Percentiles rank a stretch among this genome's conserved stretches.
These are phyloP conservation scores for Marsdenia floribunda DNA, from an alignment of 257 asterid genomes.

Conservation along the genomic window DNA sequence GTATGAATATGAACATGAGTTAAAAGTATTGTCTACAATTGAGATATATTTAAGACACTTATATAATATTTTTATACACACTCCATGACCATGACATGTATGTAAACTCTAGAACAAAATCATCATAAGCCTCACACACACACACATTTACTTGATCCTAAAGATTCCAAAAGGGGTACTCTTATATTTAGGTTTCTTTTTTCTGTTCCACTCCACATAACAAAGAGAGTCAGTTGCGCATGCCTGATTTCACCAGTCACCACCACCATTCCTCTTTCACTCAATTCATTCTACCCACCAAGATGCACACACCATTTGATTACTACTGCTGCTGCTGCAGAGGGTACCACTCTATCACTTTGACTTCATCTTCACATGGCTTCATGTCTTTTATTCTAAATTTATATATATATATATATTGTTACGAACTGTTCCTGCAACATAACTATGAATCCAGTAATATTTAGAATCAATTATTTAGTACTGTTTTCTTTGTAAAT, in stretches of 20 bases:
- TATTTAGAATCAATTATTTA: no score
- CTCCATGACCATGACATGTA: not conserved
- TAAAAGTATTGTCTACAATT: no score
- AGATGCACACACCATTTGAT: not conserved
- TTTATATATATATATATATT: no score
- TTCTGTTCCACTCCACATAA: not conserved
- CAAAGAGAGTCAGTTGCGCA: constrained; percentile 10
- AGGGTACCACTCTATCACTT: constrained; percentile 1
- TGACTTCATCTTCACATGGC: not conserved
- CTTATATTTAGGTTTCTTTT: not conserved
- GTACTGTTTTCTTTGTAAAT: no score
- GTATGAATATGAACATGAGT: no score
- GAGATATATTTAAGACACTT: no score
- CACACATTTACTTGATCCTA: constrained; percentile 1
- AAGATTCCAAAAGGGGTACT: not conserved
- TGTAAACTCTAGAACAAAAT: not conserved
- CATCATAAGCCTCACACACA: not conserved
- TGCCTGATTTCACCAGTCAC: constrained; percentile 13
- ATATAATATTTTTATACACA: not conserved
- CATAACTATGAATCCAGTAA: no score
- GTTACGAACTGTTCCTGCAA: no score
- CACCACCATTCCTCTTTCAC: not conserved
- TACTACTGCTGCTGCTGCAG: not conserved
- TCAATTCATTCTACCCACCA: constrained; percentile 3
- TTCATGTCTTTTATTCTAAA: not conserved